Percentiles rank a stretch among this genome's conserved stretches.
Conservation (phyloP, 352 stramenopile genomes). For the Globisporangium camurandrum region DNA sequence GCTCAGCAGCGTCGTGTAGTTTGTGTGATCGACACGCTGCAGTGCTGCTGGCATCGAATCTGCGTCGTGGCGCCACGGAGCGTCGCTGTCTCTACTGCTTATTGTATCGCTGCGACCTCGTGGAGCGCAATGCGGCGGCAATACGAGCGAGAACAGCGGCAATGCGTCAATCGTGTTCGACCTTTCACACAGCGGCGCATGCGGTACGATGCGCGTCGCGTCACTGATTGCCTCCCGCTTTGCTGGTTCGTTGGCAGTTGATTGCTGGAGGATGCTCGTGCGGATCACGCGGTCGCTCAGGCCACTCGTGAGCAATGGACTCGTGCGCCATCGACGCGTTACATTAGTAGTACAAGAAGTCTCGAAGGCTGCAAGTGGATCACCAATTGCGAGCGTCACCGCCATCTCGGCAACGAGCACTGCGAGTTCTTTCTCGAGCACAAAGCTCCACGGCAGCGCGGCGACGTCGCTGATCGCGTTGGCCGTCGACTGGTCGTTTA, state of each 20-base stretch:
- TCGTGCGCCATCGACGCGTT: slow-evolving; percentile 18
- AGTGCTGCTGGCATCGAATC: not conserved
- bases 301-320: slow-evolving; percentile 23
- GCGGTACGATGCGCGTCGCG: slow-evolving; percentile 15
- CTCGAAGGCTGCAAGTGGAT: no score
- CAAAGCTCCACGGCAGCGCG: slow-evolving; percentile 39
- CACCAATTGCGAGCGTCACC: slow-evolving; percentile 38
- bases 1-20: slow-evolving; percentile 23
- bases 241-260: no score
- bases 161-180: slow-evolving; percentile 1
- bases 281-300: slow-evolving; percentile 12
- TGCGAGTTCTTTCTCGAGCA: slow-evolving; percentile 60
- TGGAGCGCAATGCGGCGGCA: slow-evolving; percentile 15
- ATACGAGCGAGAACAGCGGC: slow-evolving; percentile 30
- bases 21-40: slow-evolving; percentile 4
- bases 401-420: slow-evolving; percentile 44
- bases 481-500: not conserved
- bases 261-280: slow-evolving; percentile 1
- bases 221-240: not conserved
- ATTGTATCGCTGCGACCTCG: no score
- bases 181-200: slow-evolving; percentile 19
- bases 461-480: slow-evolving; percentile 20
- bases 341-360: no score
- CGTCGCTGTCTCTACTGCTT: no score
- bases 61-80: not conserved